Base-by-base conservation (phyloP, 805 yeast species). In the Ogataea wickerhamii region DNA sequence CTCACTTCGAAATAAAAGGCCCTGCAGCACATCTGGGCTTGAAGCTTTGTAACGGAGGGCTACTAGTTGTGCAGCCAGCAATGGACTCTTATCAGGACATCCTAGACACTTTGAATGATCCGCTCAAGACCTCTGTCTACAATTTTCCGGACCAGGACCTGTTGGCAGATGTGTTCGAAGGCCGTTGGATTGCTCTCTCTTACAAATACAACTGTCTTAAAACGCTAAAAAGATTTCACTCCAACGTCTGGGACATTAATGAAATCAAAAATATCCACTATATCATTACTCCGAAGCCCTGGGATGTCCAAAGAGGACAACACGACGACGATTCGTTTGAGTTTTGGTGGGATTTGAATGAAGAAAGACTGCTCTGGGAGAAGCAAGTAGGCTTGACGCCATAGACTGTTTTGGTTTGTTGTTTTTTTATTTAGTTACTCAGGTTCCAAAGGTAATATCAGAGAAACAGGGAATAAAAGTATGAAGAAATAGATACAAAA, bases 61-160 rank as follows among this genome's bases (percentile, higher is more conserved):
- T 77, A 18, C 70, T 72, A 43, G 66, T 77, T 13, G 74, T 78
- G 12, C 51, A 58, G 34, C 83, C 83, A 2, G 46, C 52, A 23
- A 21, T 46, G 16, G 58, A 49, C 11, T 42, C 53, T 19, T 75
- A 70, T 46, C 41, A 66, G n/a, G 46, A 58, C 45, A 75, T 78
- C 26, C 28, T 67, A 3, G 51, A 52, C 0, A 70, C 72, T 11
- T 56, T 77, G 40, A 41, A 54, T n/a, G 54, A 61, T 29, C 64
- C 72, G 1, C 49, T 49, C 5, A 56, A 56, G 34, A 69, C 73
- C 7, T 44, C 57, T 17, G 53, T 47, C 40, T 77, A 78, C 52
- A 71, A 67, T 31, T 77, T 77, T 53, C 78, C 82, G 2, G 83
- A 77, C 56, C 83, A 77, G 56, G 71, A 74, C 5, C 53, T 77